Conservation (phyloP, 805 yeast species). For the Ogataea polymorpha region DNA sequence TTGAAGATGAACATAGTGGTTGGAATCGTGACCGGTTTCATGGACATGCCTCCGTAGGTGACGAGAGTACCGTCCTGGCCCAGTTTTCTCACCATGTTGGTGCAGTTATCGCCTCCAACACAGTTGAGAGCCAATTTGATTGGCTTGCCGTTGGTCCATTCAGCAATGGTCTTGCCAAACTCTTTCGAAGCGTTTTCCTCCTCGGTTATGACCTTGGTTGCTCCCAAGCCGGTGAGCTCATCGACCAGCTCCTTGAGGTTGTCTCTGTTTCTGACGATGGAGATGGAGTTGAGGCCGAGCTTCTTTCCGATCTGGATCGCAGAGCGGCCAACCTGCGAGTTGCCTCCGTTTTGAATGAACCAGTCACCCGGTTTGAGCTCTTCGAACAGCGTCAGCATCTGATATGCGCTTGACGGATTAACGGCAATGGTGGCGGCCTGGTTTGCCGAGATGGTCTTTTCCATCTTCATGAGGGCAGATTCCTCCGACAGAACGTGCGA, state of each 20-base stretch:
- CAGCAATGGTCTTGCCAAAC: conserved; percentile 57
- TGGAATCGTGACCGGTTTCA: conserved; percentile 90
- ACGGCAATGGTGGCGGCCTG: conserved; percentile 89
- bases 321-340: conserved; percentile 89
- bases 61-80: conserved; percentile 71
- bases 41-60: conserved; percentile 97
- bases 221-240: conserved; percentile 67
- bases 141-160: conserved; percentile 47
- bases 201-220: conserved; percentile 87
- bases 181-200: conserved; percentile 70
- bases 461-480: conserved; percentile 54
- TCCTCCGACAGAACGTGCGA: conserved; percentile 61
- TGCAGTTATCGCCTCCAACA: conserved; percentile 86
- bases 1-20: conserved; percentile 88
- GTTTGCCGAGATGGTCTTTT: conserved; percentile 48
- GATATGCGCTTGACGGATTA: conserved; percentile 90
- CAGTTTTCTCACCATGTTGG: conserved; percentile 81
- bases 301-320: conserved; percentile 84
- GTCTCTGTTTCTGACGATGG: conserved; percentile 84
- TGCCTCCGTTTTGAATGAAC: conserved; percentile 96
- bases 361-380: conserved; percentile 71
- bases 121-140: conserved; percentile 84
- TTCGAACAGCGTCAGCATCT: conserved; percentile 72
- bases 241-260: conserved; percentile 57
- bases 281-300: conserved; percentile 77